These are phyloP conservation scores for Orbilia oligospora DNA, from an alignment of 2,329 filamentous ascomycete genomes.

Conservation along the genomic window DNA sequence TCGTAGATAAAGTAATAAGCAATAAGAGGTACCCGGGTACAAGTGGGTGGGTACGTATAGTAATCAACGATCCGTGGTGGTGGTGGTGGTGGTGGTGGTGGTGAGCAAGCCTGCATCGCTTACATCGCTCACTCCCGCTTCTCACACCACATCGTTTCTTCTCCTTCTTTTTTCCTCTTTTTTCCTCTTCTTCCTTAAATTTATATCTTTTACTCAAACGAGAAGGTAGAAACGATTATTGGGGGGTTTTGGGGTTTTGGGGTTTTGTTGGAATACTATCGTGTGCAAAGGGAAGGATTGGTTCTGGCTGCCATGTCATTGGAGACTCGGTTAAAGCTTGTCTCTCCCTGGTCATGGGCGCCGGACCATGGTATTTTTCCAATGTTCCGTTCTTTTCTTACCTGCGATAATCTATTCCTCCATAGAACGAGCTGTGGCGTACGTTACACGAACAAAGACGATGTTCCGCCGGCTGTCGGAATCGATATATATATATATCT, in stretches of 20 bases:
- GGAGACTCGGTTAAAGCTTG: slow-evolving; percentile 31
- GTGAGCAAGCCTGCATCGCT: slow-evolving; percentile 28
- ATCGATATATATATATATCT: no score
- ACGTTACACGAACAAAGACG: slow-evolving; percentile 5
- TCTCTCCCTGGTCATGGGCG: slow-evolving; percentile 30
- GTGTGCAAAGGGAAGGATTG: slow-evolving; percentile 8
- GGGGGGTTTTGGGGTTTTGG: no score
- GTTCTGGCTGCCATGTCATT: slow-evolving; percentile 10
- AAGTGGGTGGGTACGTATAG: no score
- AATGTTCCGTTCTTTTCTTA: no score
- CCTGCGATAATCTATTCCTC: no score
- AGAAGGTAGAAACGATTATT: not conserved
- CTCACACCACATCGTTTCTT: not conserved
- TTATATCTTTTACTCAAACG: not conserved
- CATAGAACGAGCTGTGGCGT: slow-evolving; percentile 1
- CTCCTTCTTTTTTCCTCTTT: no score
- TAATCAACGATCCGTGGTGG: slow-evolving; percentile 30
- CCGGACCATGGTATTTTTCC: slow-evolving; percentile 12
- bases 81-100: no score
- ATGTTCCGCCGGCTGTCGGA: slow-evolving; percentile 19
- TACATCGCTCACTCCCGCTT: slow-evolving; percentile 4
- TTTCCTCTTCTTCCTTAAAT: no score
- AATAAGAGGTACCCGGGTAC: no score
- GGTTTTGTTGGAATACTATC: not conserved
- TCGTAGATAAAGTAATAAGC: no score